Base-by-base conservation (phyloP, 805 yeast species). In the Starmera dryadoides region DNA sequence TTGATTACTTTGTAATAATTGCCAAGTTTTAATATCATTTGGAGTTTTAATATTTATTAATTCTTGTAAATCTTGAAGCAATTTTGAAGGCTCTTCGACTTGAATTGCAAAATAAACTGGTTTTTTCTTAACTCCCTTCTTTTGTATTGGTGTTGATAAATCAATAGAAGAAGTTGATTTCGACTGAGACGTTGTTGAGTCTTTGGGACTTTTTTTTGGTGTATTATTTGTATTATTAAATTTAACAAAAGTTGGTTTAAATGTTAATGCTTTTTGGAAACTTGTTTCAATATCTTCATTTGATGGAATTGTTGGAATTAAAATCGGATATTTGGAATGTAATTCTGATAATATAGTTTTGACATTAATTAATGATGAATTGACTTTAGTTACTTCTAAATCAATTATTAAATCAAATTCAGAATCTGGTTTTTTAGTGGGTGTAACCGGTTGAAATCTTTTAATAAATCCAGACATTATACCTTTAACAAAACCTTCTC, bases 391-490 rank as follows among this genome's bases (percentile, higher is more conserved):
- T 2, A 77, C 73, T 4, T 69, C 61, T 38, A 93, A 59, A 39
- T 81, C 63, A 18, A 93, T 75, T 2, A 86, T 65, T 11, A 64
- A 43, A 55, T 86, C 91, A 63, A 89, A 91, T 29, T 55, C 47
- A 10, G 64, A 60, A 48, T 89, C 96, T 0, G 95, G 95, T 3
- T 53, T 57, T 12, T 44, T 56, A 0, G 45, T 39, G 1, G 62
- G 42, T 42, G 73, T 62, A 2, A 86, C 69, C 0, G 77, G 75
- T 53, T 86, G 85, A 50, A 81, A 86, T 41, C 93, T 63, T 5
- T 67, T 66, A 35, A 85, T 64, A 52, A 91, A 89, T 0, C 89
- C 87, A 23, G 64, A 63, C 86, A 91, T 77, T 25, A 93, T 81
- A 17, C 68, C 71, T 26, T 66, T 59, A 0, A 85, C 79, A 37